Evolutionary conservation across 345 rosid genomes (phyloP), one percentile per base, ranked within the genome.

Genomic region (Acer campestre): DNA sequence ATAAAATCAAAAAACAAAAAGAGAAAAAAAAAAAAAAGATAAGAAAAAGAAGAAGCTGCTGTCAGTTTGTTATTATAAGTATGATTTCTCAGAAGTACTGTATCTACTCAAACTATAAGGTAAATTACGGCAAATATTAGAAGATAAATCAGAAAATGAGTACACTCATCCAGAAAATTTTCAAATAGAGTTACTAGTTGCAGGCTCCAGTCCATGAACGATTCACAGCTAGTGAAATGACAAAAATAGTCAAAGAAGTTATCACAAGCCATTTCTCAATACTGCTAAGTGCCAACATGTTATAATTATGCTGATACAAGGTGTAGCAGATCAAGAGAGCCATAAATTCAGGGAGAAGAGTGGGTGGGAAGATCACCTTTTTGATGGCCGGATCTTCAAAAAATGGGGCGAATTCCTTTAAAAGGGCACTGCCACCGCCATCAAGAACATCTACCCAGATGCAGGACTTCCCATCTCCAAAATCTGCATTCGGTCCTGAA

Each of bases 381-480:
- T 58, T 91, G 67, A 94, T 92, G 58, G 85, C 80, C 0, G 89
- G 79, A 74, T 94, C 91, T 83, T 90, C 83, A 65, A 95, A 95
- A 83, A 91, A 96, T 1, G 89, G 88, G 67, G 80, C 90, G 83
- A 96, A 96, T 80, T 85, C 93, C 17, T 72, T 78, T 80, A 96
- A 81, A 70, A 96, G 80, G 67, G 82, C 91, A 35, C 64, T 79
- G 75, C 96, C 94, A 48, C 91, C 93, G 69, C 97, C 95, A 70
- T 95, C 97, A 81, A 96, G 92, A 85, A 92, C 88, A 88, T 96
- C 99, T 25, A 96, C 96, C 99, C 98, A 96, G 62, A 94, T 82
- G 74, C 97, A 96, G 67, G 97, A 89, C 77, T 91, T 96, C 59
- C 97, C 97, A 83, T 87, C 55, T 72, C 98, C 97, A 79, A 89